These are phyloP conservation scores for Claviceps monticola DNA, from an alignment of 2,329 filamentous ascomycete species.

Conservation along the genomic window DNA sequence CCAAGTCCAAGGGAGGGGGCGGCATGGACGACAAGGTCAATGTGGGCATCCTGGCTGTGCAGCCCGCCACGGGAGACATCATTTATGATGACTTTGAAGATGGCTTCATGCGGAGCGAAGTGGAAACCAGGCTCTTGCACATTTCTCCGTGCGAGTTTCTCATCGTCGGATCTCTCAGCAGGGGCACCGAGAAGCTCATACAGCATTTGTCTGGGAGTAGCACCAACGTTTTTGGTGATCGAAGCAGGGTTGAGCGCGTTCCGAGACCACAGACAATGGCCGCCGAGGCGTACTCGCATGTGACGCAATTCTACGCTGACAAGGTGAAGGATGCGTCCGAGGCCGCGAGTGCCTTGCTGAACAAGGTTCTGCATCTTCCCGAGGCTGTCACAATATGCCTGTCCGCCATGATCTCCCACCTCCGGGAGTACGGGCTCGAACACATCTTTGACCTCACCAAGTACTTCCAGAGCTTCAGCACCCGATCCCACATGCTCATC, in stretches of 20 bases:
- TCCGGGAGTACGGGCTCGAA: conserved; percentile 83
- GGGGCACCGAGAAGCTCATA: conserved; percentile 82
- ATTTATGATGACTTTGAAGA: conserved; percentile 95
- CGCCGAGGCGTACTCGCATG: conserved; percentile 73
- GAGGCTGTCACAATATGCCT: conserved; percentile 82
- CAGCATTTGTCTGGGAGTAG: conserved; percentile 79
- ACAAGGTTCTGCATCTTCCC: conserved; percentile 74
- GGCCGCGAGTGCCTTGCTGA: conserved; percentile 52
- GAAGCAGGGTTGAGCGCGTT: conserved; percentile 70
- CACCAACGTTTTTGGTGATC: conserved; percentile 85
- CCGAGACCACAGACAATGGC: conserved; percentile 67
- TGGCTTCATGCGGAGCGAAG: conserved; percentile 91
- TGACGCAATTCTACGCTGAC: conserved; percentile 83
- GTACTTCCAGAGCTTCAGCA: conserved; percentile 93
- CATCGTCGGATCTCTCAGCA: conserved; percentile 80
- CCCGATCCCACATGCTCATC: conserved; percentile 85
- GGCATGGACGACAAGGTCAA: conserved; percentile 89
- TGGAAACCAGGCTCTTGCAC: conserved; percentile 88
- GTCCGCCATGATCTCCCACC: conserved; percentile 89
- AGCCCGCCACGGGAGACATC: conserved; percentile 89
- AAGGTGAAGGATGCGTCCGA: conserved; percentile 55
- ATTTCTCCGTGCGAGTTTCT: conserved; percentile 93
- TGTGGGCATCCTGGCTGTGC: conserved; percentile 83
- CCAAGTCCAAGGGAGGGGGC: conserved; percentile 40
- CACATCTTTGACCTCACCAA: conserved; percentile 94